These are phyloP conservation scores for Sindora glabra DNA, from an alignment of 306 rosid species.

Conservation along the genomic window DNA sequence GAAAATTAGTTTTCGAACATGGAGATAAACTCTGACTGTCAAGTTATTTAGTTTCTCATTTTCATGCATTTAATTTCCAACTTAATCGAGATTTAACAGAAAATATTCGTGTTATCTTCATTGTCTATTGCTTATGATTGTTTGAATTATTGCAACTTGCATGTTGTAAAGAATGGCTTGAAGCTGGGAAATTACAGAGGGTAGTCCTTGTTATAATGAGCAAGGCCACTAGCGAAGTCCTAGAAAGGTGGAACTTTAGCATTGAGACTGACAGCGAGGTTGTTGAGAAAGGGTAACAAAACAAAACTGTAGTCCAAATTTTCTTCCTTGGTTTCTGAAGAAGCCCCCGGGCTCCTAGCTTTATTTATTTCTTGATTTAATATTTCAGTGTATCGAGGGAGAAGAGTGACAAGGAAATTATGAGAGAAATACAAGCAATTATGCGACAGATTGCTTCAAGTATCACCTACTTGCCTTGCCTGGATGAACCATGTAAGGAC, in stretches of 20 bases:
- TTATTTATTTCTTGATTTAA: background rate
- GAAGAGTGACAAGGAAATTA: constrained; percentile 95
- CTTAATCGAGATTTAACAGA: background rate
- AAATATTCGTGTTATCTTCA: background rate
- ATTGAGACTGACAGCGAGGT: constrained; percentile 86
- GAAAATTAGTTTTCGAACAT: background rate
- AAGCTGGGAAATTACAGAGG: constrained; percentile 95
- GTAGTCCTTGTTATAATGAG: constrained; percentile 83
- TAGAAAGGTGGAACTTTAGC: constrained; percentile 98
- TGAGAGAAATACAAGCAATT: constrained; percentile 99
- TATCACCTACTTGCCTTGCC: constrained; percentile 96
- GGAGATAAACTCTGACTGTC: background rate
- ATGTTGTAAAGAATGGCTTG: constrained; percentile 84
- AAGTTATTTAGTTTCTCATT: background rate
- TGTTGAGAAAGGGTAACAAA: constrained; percentile 68
- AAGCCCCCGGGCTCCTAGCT: background rate
- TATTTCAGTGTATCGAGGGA: constrained; percentile 66
- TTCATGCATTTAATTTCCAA: background rate
- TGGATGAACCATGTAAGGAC: constrained; percentile 81
- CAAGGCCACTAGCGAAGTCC: constrained; percentile 69
- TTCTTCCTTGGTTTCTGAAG: background rate
- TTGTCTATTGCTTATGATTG: constrained; percentile 15
- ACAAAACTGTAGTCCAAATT: background rate
- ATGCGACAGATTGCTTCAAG: constrained; percentile 99
- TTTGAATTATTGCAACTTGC: background rate